These are phyloP conservation scores for Jimgerdemannia lactiflua DNA, from an alignment of 192 early-diverging fungal species.

Conservation along the genomic window DNA sequence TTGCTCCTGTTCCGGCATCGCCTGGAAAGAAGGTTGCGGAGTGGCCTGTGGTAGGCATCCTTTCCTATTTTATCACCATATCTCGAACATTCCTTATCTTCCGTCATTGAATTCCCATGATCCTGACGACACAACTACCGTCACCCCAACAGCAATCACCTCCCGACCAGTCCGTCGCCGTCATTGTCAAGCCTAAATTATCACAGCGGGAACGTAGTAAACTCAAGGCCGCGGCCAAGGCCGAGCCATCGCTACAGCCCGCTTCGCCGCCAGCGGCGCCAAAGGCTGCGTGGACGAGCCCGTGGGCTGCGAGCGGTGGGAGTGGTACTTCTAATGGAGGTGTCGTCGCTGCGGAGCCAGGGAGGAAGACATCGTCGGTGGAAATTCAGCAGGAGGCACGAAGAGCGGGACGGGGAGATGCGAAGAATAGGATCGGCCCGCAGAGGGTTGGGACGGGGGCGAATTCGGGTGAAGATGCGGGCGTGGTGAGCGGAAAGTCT, in stretches of 20 bases:
- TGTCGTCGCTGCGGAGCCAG: neutral
- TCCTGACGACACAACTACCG: too few species aligned
- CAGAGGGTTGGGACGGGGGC: neutral
- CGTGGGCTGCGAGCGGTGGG: conserved; percentile 9
- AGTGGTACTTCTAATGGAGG: too few species aligned
- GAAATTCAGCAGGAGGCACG: conserved; percentile 1
- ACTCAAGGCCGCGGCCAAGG: conserved; percentile 7
- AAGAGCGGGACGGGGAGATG: neutral
- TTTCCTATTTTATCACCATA: neutral
- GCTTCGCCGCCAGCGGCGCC: conserved; percentile 7
- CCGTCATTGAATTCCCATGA: too few species aligned
- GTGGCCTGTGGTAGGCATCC: conserved; percentile 14
- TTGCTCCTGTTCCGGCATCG: neutral
- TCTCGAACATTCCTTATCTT: too few species aligned
- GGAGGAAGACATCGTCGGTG: conserved; percentile 3
- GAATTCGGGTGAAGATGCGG: neutral
- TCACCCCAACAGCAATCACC: neutral
- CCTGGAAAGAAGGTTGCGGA: conserved; percentile 25
- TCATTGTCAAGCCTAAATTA: conserved; percentile 12
- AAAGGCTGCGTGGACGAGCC: conserved; percentile 1
- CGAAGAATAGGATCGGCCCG: neutral
- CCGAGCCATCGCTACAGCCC: conserved; percentile 10
- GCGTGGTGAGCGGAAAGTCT: neutral
- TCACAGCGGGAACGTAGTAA: conserved; percentile 35
- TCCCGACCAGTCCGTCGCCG: neutral